These are phyloP conservation scores for Entomortierella lignicola DNA, from an alignment of 192 early-diverging fungal genomes.

Conservation along the genomic window DNA sequence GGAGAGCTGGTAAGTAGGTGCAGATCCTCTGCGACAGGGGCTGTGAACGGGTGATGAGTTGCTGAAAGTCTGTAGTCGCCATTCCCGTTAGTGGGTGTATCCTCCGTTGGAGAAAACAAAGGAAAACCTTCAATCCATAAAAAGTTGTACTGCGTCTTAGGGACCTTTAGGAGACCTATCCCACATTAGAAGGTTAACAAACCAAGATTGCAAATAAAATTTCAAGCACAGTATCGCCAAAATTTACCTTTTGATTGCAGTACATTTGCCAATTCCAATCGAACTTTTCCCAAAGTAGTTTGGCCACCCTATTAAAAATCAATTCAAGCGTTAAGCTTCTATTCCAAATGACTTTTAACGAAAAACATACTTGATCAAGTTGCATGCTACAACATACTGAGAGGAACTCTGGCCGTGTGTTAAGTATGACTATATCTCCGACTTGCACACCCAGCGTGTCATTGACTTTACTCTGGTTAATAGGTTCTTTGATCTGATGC, in stretches of 20 bases:
- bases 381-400: conserved; percentile 32
- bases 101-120: conserved; percentile 80
- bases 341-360: too few relatives aligned
- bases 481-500: conserved; percentile 20
- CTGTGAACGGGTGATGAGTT: conserved; percentile 95
- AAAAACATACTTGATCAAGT: too few relatives aligned
- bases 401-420: conserved; percentile 58
- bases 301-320: conserved; percentile 54
- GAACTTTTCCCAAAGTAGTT: conserved; percentile 59
- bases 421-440: conserved; percentile 70
- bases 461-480: conserved; percentile 17
- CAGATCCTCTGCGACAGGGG: conserved; percentile 78
- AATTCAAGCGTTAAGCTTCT: background rate
- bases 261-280: conserved; percentile 58
- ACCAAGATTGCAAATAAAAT: too few relatives aligned
- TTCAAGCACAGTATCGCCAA: too few relatives aligned
- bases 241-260: conserved; percentile 63
- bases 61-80: conserved; percentile 55
- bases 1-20: conserved; percentile 70
- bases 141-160: conserved; percentile 69
- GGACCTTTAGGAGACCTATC: conserved; percentile 61
- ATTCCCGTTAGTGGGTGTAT: conserved; percentile 39
- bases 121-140: conserved; percentile 93
- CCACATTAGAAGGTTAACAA: background rate
- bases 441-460: conserved; percentile 53